Evolutionary conservation across 192 early-diverging fungal species (phyloP), one percentile per base, ranked within the genome.

Genomic region (Coemansia sp.): DNA sequence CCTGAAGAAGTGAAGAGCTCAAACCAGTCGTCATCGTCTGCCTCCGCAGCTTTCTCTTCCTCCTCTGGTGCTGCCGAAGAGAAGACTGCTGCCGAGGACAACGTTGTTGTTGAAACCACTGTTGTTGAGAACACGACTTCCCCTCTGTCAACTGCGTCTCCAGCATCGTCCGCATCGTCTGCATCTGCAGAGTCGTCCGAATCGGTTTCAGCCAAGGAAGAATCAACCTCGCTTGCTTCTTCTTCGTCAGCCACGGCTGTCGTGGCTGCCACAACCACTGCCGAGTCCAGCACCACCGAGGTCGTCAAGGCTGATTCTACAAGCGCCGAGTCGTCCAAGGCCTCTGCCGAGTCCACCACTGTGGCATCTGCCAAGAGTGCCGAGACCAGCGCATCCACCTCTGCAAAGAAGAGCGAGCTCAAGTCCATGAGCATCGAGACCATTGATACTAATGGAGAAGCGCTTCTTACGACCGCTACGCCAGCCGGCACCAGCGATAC

Each of bases 401-500:
- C 43, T 38, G 40, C n/a, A 12, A 61, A 38, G 32, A 71, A 68
- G 48, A 60, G 69, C 1, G 54, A 67, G 16, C 44, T 66, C 32
- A 70, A 71, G 63, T 66, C 78, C 6, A 54, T 81, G 59, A 72
- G 63, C 64, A 81, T 81, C 38, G 78, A 81, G 67, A 72, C 69
- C 11, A 58, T 81, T 42, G 70, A 70, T 47, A 41, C 56, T 39
- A 42, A 40, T 41, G 43, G 23, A 40, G 52, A 61, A 47, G 61
- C 61, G 4, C 39, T 56, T 0, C 23, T 39, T 32, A 8, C 71
- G 11, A 39, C 56, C 15, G 15, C 47, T 12, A 15, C 47, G 5
- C 41, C 45, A 9, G 47, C 42, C 19, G 38, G 38, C 39, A 12
- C 57, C 13, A 59, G 38, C 57, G 39, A 59, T 16, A 59, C 57